phyloP scores from a whole-genome alignment of 1,284 basidiomycete genomes.

The Rhodotorula sp. region DNA sequence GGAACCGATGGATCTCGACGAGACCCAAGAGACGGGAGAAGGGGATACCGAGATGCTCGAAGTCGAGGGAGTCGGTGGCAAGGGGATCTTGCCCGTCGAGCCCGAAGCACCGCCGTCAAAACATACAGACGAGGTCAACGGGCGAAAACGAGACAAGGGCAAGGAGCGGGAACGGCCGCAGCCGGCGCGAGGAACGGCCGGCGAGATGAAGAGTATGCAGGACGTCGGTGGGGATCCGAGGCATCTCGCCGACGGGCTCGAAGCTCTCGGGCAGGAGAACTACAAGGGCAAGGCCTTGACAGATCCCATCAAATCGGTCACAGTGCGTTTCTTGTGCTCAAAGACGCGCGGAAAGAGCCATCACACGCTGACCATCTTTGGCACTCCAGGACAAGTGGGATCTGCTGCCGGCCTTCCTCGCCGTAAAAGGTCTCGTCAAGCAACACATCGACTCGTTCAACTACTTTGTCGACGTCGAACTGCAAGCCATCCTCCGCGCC shows the following conservation, averaged over 20 bases:
- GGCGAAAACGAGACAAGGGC: constrained; percentile 19
- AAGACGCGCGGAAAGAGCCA: too few relatives aligned
- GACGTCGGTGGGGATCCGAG: constrained; percentile 30
- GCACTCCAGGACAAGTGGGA: constrained; percentile 87
- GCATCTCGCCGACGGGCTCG: constrained; percentile 25
- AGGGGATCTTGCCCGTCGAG: neutral
- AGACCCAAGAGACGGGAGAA: constrained; percentile 23
- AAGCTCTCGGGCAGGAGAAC: constrained; percentile 47
- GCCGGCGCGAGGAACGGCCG: constrained; percentile 10
- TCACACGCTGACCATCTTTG: too few relatives aligned
- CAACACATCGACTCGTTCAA: constrained; percentile 99
- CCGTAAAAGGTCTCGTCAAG: constrained; percentile 97
- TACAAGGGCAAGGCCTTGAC: constrained; percentile 50
- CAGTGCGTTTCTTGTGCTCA: constrained; percentile 47
- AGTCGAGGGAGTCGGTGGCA: neutral
- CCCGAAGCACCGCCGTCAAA: neutral
- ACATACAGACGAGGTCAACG: neutral
- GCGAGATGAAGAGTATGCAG: constrained; percentile 28
- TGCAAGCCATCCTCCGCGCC: constrained; percentile 92
- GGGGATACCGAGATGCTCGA: constrained; percentile 31
- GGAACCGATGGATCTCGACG: constrained; percentile 40
- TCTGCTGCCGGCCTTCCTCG: constrained; percentile 86
- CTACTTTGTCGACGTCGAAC: constrained; percentile 96
- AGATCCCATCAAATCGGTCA: constrained; percentile 56
- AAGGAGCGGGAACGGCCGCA: constrained; percentile 10